phyloP scores from a whole-genome alignment of 208 protist genomes.

The Vickermania ingenoplastis region DNA sequence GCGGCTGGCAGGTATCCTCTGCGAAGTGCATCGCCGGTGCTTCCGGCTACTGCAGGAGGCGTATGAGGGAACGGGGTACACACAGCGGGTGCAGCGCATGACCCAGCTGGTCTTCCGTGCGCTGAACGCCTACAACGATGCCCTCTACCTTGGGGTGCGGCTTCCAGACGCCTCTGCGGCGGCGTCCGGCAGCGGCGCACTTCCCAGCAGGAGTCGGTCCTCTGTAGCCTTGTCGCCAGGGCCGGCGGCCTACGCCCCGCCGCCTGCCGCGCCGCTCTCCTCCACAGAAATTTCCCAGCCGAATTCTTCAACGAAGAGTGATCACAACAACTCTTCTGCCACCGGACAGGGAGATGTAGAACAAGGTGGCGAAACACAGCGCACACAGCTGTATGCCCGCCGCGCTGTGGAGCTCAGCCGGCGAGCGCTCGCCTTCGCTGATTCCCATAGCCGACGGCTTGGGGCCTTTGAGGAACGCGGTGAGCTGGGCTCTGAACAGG shows the following conservation, averaged over 20 bases:
- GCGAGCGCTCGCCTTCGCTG: background rate
- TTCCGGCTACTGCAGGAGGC: background rate
- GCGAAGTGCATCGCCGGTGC: background rate
- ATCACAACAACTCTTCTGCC: too few relatives aligned
- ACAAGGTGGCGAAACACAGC: too few relatives aligned
- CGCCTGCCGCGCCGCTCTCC: background rate
- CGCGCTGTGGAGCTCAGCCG: background rate
- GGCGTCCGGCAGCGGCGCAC: background rate
- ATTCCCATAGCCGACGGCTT: background rate
- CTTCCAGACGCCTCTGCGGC: background rate
- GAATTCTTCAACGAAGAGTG: background rate
- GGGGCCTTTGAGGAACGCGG: background rate
- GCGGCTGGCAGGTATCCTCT: background rate
- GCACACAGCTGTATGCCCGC: background rate
- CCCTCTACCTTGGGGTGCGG: background rate
- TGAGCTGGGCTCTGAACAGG: background rate
- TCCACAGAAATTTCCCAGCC: background rate
- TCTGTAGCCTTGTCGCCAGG: background rate
- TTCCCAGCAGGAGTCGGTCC: background rate
- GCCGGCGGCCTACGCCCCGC: background rate
- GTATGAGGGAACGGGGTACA: background rate
- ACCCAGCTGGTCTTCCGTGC: background rate
- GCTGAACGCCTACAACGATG: background rate
- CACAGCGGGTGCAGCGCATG: background rate
- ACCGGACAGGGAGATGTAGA: too few relatives aligned